Evolutionary conservation across 768 basidiomycete genomes (phyloP).

Genomic region (Pulveroboletus sp.): DNA sequence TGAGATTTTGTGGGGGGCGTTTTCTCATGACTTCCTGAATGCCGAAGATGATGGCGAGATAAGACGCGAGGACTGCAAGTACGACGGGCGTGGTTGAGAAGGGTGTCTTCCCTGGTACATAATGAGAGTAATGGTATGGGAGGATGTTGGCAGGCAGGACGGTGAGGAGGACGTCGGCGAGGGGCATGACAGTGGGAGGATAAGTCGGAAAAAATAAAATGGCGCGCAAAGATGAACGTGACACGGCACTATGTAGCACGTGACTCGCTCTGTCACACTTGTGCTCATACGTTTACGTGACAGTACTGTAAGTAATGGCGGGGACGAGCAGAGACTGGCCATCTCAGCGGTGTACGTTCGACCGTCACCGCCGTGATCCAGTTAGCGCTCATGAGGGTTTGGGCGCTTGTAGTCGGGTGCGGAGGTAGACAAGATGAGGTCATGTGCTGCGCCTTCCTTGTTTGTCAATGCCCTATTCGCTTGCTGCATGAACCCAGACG

Average conservation of each 20-base stretch:
- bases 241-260: slow-evolving; percentile 6
- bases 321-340: background rate
- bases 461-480: slow-evolving; percentile 31
- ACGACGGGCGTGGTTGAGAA: slow-evolving; percentile 64
- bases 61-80: slow-evolving; percentile 60
- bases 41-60: slow-evolving; percentile 87
- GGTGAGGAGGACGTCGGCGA: slow-evolving; percentile 68
- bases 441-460: slow-evolving; percentile 25
- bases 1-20: slow-evolving; percentile 68
- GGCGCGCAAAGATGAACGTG: slow-evolving; percentile 29
- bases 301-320: too few species aligned
- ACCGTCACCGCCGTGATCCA: background rate
- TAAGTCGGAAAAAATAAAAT: slow-evolving; percentile 18
- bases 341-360: background rate
- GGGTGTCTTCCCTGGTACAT: slow-evolving; percentile 54
- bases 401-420: background rate
- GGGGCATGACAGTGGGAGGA: slow-evolving; percentile 49
- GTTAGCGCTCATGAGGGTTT: background rate
- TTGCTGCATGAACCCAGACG: background rate
- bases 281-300: background rate
- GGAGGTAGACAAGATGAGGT: background rate
- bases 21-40: slow-evolving; percentile 81
- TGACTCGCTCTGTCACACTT: background rate
- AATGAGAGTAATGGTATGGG: slow-evolving; percentile 37
- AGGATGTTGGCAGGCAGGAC: slow-evolving; percentile 46